A percentile compares a stretch with the other conserved stretches of the same genome.
These are phyloP conservation scores for Saccharomycopsis synnaedendra DNA, from an alignment of 805 yeast species.

Conservation along the genomic window DNA sequence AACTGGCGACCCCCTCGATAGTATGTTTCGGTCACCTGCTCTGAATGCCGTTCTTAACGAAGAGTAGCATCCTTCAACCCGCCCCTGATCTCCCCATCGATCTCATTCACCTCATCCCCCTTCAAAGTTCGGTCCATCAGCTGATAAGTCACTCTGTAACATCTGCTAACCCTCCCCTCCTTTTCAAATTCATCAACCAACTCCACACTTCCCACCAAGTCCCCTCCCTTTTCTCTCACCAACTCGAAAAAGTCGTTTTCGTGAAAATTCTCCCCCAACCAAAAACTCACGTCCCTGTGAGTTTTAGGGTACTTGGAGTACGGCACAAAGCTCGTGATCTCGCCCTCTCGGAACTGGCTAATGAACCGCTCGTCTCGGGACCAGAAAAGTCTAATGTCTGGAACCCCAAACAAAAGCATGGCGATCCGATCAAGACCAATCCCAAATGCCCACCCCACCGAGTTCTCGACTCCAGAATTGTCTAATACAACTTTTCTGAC, in stretches of 20 bases:
- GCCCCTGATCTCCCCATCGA: constrained; percentile 49
- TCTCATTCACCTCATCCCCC: constrained; percentile 66
- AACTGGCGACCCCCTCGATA: too few species aligned
- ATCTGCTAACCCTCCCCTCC: constrained; percentile 62
- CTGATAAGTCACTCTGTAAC: constrained; percentile 87
- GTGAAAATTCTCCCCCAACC: constrained; percentile 64
- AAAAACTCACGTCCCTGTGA: constrained; percentile 79
- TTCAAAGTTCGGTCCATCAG: constrained; percentile 91
- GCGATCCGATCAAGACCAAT: constrained; percentile 92
- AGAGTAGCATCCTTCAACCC: neutral
- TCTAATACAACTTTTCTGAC: constrained; percentile 68
- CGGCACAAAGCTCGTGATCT: constrained; percentile 66
- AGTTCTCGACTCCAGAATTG: constrained; percentile 55
- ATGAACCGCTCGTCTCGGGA: constrained; percentile 67
- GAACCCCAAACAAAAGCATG: constrained; percentile 89
- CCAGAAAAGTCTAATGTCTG: constrained; percentile 94
- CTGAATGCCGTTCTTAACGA: neutral
- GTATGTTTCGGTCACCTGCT: too few species aligned
- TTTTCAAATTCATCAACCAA: constrained; percentile 73
- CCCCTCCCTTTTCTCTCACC: constrained; percentile 61
- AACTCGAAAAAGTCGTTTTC: constrained; percentile 91
- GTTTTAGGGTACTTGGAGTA: constrained; percentile 89
- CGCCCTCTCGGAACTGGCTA: constrained; percentile 55
- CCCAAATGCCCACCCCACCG: constrained; percentile 96
- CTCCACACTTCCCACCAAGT: constrained; percentile 76